Conservation (phyloP, 108 stramenopile genomes). For the Nitzschia sp. region DNA sequence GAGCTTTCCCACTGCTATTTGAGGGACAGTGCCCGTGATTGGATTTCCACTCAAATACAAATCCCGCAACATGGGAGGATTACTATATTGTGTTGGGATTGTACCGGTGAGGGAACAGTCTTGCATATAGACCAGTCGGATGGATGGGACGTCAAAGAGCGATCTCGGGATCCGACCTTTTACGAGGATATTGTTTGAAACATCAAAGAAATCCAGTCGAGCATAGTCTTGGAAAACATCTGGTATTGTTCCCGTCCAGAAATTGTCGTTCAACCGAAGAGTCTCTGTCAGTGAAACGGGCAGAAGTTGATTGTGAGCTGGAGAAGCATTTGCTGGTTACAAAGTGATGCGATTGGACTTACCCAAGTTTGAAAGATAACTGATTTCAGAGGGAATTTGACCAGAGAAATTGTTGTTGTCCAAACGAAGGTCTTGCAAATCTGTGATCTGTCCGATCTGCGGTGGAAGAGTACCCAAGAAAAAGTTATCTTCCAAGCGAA, state of each 20-base stretch:
- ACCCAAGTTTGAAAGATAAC: conserved; percentile 27
- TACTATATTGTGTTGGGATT: conserved; percentile 19
- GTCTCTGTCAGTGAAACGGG: not conserved
- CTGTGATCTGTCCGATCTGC: conserved; percentile 39
- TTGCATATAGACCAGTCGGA: conserved; percentile 41
- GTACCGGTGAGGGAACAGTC: conserved; percentile 36
- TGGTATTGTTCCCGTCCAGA: conserved; percentile 51
- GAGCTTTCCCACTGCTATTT: conserved; percentile 35
- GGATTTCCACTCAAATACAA: conserved; percentile 54
- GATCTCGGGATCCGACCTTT: conserved; percentile 34
- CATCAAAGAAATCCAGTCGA: conserved; percentile 36
- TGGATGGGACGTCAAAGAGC: conserved; percentile 28
- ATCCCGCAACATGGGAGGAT: conserved; percentile 40
- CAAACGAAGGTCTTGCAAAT: conserved; percentile 47
- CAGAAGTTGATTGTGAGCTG: not conserved
- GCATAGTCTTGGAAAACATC: conserved; percentile 27
- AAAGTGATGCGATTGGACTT: conserved; percentile 8
- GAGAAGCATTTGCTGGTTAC: not conserved
- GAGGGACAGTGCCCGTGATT: conserved; percentile 53
- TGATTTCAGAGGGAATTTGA: conserved; percentile 39
- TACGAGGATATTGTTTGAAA: conserved; percentile 22
- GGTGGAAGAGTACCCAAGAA: conserved; percentile 65
- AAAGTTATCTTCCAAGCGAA: conserved; percentile 58
- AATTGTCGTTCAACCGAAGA: conserved; percentile 32
- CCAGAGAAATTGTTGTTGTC: conserved; percentile 59